Percentiles rank a stretch among this genome's conserved stretches.
phyloP scores from a whole-genome alignment of 2,329 filamentous ascomycete genomes.

The Knoxdaviesia proteae region DNA sequence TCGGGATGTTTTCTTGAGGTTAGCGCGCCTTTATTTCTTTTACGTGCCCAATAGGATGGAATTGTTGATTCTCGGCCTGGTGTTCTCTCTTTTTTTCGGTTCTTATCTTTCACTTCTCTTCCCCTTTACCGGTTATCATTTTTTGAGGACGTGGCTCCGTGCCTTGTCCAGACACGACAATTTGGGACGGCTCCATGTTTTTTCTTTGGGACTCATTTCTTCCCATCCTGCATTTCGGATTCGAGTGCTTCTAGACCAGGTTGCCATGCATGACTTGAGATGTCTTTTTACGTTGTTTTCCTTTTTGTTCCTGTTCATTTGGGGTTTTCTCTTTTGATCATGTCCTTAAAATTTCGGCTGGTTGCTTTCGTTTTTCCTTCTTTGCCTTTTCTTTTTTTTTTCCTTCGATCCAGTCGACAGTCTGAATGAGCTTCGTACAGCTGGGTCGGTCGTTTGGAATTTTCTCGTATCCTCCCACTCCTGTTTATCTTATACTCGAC shows the following conservation, averaged over 20 bases:
- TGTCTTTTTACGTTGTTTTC: not conserved
- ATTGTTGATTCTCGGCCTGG: too few species aligned
- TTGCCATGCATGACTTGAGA: not conserved
- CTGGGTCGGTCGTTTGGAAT: too few species aligned
- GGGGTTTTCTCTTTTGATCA: slow-evolving; percentile 4
- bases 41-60: too few species aligned
- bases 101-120: not conserved
- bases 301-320: not conserved
- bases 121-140: not conserved
- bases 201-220: too few species aligned
- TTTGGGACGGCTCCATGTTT: too few species aligned
- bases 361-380: not conserved
- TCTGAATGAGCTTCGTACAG: too few species aligned
- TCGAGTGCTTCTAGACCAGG: too few species aligned
- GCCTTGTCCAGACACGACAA: not conserved
- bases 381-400: not conserved
- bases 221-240: too few species aligned
- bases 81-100: not conserved
- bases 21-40: too few species aligned
- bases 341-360: slow-evolving; percentile 7
- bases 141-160: not conserved
- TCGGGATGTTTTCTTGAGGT: not conserved
- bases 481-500: too few species aligned
- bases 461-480: too few species aligned
- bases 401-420: not conserved